phyloP scores from a whole-genome alignment of 2,329 filamentous ascomycete species.

The Fusarium udum region DNA sequence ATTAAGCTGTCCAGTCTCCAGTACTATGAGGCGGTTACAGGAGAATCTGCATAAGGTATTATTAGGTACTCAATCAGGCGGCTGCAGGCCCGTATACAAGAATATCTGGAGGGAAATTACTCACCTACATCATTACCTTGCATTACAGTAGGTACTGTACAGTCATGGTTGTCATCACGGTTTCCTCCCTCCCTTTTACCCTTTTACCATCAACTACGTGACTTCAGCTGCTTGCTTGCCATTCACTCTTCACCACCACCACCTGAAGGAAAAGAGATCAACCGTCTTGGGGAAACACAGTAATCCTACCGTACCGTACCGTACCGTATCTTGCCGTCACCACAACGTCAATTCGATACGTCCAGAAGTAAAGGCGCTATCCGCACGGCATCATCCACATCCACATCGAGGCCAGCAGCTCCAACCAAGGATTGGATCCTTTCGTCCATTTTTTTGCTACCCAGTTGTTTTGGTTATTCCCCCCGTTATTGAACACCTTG shows the following conservation, averaged over 20 bases:
- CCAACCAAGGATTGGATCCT: slow-evolving; percentile 12
- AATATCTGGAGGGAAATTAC: slow-evolving; percentile 10
- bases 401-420: slow-evolving; percentile 1
- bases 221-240: slow-evolving; percentile 32
- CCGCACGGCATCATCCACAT: slow-evolving; percentile 21
- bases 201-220: slow-evolving; percentile 24
- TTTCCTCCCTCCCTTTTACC: background rate
- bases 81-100: slow-evolving; percentile 32
- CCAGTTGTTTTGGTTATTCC: slow-evolving; percentile 21
- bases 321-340: slow-evolving; percentile 25
- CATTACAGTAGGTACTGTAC: background rate
- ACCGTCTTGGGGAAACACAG: background rate
- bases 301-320: background rate
- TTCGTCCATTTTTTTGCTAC: background rate
- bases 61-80: background rate
- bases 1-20: background rate
- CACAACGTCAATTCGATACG: slow-evolving; percentile 23
- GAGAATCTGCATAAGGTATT: background rate
- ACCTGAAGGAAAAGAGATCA: background rate
- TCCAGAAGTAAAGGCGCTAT: slow-evolving; percentile 19
- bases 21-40: background rate
- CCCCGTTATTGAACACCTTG: background rate
- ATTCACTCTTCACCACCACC: background rate
- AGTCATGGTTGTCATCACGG: slow-evolving; percentile 6
- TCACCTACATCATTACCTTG: background rate